These are phyloP conservation scores for Yamadazyma sp. DNA, from an alignment of 805 yeast genomes.

Conservation along the genomic window DNA sequence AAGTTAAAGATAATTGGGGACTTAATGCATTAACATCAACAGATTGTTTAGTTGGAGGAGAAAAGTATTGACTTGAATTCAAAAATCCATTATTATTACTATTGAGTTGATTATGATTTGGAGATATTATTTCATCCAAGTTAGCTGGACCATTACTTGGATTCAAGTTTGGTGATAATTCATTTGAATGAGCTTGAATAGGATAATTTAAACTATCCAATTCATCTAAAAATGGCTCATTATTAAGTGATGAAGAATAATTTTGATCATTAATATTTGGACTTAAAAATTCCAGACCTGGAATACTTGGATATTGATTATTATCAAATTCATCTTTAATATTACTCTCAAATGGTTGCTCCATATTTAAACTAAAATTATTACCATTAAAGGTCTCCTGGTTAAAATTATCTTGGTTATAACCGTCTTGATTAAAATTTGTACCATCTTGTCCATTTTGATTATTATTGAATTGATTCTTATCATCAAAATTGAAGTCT, in stretches of 20 bases:
- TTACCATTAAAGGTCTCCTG: constrained; percentile 7
- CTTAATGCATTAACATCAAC: constrained; percentile 22
- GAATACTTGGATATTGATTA: constrained; percentile 12
- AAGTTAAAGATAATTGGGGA: constrained; percentile 28
- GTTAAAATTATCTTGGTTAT: constrained; percentile 6
- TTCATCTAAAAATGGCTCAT: constrained; percentile 33
- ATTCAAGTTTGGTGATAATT: constrained; percentile 7
- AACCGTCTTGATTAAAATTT: no score
- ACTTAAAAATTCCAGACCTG: constrained; percentile 14
- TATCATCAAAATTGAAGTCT: constrained; percentile 14
- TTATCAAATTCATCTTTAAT: constrained; percentile 5
- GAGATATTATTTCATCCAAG: constrained; percentile 38
- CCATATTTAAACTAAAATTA: constrained; percentile 14
- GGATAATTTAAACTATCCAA: constrained; percentile 17
- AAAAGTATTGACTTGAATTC: constrained; percentile 38
- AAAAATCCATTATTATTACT: constrained; percentile 15
- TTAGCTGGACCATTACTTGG: constrained; percentile 18
- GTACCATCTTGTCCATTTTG: no score
- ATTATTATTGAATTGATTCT: constrained; percentile 1
- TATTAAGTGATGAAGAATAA: constrained; percentile 9
- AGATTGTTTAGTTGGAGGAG: constrained; percentile 30
- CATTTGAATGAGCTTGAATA: constrained; percentile 11
- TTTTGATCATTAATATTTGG: constrained; percentile 8
- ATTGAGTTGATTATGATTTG: constrained; percentile 15
- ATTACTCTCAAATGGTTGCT: constrained; percentile 10